Evolutionary conservation across 352 stramenopile genomes (phyloP), one percentile per base, ranked within the genome.

Genomic region (Blastocystis sp.): DNA sequence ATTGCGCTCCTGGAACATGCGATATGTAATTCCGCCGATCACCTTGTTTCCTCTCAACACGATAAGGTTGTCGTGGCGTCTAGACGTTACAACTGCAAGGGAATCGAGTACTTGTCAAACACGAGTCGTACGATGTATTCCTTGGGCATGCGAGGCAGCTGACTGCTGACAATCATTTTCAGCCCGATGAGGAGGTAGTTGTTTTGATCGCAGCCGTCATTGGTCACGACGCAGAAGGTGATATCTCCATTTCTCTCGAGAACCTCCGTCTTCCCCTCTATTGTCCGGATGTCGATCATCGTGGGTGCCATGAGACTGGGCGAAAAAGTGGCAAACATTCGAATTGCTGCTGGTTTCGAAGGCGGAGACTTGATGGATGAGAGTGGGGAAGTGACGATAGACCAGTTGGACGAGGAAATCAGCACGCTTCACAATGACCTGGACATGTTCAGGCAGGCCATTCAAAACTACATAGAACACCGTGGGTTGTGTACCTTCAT

Each of bases 101-200:
- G 90, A 68, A 92, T 89, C 0, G 69, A 89, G 89, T 90, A 95
- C 38, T 94, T 93, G 89, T 99, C 96, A 88, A 99, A 98, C 28
- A 99, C 95, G 19, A 99, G 92, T 2, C 97, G 93, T 3, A 98
- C 95, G 89, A 99, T 99, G 91, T 99, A 99, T 89, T 98, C 95
- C 89, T 96, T 96, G 1, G 96, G 97, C 97, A 99, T 99, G 90
- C 90, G 87, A n/a, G 89, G 89, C 34, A 90, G 60, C 43, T 90
- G 87, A 84, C 89, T 90, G 7, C 84, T 70, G 42, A 90, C 89
- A 40, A 89, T 40, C 68, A 81, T 89, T 89, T 99, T 98, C 34
- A 98, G 91, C 3, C 94, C 96, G 61, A 97, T 96, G 38, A 99
- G 92, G 90, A 95, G 93, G 7, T 96, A 91, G 90, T 96, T 92